phyloP scores from a whole-genome alignment of 2,329 filamentous ascomycete genomes.

The Lasiodiplodia citricola region DNA sequence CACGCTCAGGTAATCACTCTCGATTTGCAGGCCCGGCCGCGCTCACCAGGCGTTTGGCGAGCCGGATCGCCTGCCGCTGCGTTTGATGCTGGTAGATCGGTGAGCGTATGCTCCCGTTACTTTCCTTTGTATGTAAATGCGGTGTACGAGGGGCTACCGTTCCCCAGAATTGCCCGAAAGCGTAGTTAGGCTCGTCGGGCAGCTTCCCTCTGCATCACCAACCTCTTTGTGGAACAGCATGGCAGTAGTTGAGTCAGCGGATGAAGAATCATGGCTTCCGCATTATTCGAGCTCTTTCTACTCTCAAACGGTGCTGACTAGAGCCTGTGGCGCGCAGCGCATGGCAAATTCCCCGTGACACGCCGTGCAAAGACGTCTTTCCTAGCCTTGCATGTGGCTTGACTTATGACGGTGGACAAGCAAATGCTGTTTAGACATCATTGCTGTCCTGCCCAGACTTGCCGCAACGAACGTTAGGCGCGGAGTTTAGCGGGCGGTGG shows the following conservation, averaged over 20 bases:
- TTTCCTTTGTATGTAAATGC: background rate
- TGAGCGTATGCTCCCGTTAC: background rate
- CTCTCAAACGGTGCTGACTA: background rate
- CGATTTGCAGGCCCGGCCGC: slow-evolving; percentile 19
- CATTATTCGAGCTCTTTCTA: slow-evolving; percentile 15
- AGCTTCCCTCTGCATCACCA: background rate
- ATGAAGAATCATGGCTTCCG: background rate
- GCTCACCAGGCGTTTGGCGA: slow-evolving; percentile 19
- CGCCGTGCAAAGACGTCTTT: background rate
- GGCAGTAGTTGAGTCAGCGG: background rate
- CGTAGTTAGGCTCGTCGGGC: background rate
- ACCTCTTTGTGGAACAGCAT: background rate
- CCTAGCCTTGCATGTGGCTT: background rate
- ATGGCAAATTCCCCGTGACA: background rate
- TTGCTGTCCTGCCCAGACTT: slow-evolving; percentile 8
- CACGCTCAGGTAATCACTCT: slow-evolving; percentile 24
- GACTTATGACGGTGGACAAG: background rate
- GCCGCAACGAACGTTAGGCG: slow-evolving; percentile 15
- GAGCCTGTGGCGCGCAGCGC: background rate
- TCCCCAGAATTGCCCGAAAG: background rate
- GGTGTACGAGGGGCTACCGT: background rate
- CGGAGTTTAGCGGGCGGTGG: slow-evolving; percentile 24
- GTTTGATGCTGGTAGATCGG: slow-evolving; percentile 12
- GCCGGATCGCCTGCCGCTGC: slow-evolving; percentile 12
- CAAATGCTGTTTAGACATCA: background rate